Evolutionary conservation across 2,329 filamentous ascomycete species (phyloP), one percentile per base, ranked within the genome.

Genomic region (Ophiosphaerella herpotricha): DNA sequence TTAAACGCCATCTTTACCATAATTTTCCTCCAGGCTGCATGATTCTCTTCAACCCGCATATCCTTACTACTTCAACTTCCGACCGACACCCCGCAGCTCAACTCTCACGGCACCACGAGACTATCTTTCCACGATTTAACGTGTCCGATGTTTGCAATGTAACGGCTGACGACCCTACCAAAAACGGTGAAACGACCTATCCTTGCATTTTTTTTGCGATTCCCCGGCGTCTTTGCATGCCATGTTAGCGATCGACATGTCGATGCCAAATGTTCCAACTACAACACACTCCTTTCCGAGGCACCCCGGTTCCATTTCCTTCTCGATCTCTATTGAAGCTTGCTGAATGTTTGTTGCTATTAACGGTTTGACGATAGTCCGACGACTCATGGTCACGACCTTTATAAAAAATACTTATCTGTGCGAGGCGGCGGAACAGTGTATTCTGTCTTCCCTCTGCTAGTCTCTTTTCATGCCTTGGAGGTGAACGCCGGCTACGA

Each of bases 141-240:
- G 63, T 65, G 60, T 67, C 57, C 49, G 53, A 67, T 58, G 60
- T 63, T 60, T 66, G 63, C 60, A 34, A 54, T 55, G 48, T 63
- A 51, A 72, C 63, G 68, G 68, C 64, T 71, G 63, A 71, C 58
- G 68, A 71, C 48, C 45, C 47, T 29, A 60, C 42, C 23, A 58
- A 60, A 64, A 68, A 67, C 72, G 63, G 67, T 69, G 61, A 55
- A 63, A 64, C 57, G 65, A 61, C 50, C 55, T 59, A 57, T 38
- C 45, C 50, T 54, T 63, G 60, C 56, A 64, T 63, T 63, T 52
- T 46, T 56, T 68, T 18, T 18, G 68, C 68, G 68, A 72, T 72
- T 72, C 65, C 68, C 70, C 68, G 66, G 68, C 66, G 63, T 68
- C 61, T 46, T 57, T 40, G 57, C 59, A 71, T 54, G 67, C 66